Base-by-base conservation (phyloP, 441 rosid species). In the Populus hybrid region DNA sequence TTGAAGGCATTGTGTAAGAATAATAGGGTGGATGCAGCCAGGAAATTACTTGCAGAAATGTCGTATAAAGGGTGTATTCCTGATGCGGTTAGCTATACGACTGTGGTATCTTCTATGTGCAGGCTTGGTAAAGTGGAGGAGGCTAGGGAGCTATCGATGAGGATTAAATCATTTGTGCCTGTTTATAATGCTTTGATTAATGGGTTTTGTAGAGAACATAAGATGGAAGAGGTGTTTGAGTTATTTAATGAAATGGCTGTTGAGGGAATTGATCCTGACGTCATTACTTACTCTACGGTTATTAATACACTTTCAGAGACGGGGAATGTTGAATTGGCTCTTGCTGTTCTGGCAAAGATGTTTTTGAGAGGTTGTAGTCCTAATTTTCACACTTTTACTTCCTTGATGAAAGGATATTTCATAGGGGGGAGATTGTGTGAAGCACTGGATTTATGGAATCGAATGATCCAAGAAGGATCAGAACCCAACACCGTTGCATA, bases 1-100 rank as follows among this genome's bases (percentile, higher is more conserved):
- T 84, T 91, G 77, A 93, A 93, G 87, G 99, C 98, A 0, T 85
- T 92, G 86, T 92, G 98, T 83, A 92, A 89, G 92, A 95, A 91
- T 68, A 87, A 86, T 61, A 87, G 90, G 78, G 86, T 90, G 21
- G 96, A 95, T 74, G 90, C 86, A 14, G 98, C 98, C 9, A 76
- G 84, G 83, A 93, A 90, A 85, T 82, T 95, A 89, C 88, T 95
- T 0, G 79, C 68, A 28, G 96, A 92, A 85, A 95, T 95, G 93
- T 85, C 94, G 0, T 85, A 85, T 19, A 88, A 85, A 72, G 90
- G 90, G 0, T 91, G 94, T 81, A 78, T 79, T 61, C 98, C 98
- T 4, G 97, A 95, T 81, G 88, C 82, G 21, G 93, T 93, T 79
- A 93, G 99, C 84, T 92, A 87, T 80, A 86, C 97, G 0, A 92